Evolutionary conservation across 2,329 filamentous ascomycete species (phyloP).

Genomic region (Coniochaeta pulveracea): DNA sequence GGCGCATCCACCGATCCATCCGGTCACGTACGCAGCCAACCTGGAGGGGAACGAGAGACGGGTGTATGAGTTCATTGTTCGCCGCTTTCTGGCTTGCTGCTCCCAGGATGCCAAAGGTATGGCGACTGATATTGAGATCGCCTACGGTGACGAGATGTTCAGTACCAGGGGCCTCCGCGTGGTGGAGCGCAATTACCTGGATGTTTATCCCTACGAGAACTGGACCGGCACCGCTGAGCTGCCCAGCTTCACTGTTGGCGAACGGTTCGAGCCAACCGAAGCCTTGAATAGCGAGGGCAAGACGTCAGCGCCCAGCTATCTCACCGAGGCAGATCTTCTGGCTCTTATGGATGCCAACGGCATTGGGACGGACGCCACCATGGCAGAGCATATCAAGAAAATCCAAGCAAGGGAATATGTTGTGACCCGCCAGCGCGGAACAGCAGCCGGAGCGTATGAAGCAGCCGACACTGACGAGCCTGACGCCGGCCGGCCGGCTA

Average conservation of each 20-base stretch:
- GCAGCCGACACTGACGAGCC: slow-evolving; percentile 18
- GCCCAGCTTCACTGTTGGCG: slow-evolving; percentile 67
- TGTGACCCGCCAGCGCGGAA: slow-evolving; percentile 1
- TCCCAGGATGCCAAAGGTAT: slow-evolving; percentile 86
- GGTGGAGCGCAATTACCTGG: slow-evolving; percentile 80
- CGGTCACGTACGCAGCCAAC: slow-evolving; percentile 70
- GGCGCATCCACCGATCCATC: slow-evolving; percentile 94
- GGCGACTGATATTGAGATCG: slow-evolving; percentile 72
- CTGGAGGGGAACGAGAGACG: slow-evolving; percentile 56
- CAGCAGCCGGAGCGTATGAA: slow-evolving; percentile 56
- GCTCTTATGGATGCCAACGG: slow-evolving; percentile 97
- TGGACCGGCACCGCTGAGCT: slow-evolving; percentile 84
- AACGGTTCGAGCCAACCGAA: slow-evolving; percentile 78
- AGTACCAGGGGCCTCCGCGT: slow-evolving; percentile 75
- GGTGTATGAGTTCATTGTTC: slow-evolving; percentile 85
- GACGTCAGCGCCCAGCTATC: slow-evolving; percentile 70
- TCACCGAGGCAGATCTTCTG: slow-evolving; percentile 93
- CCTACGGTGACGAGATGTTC: slow-evolving; percentile 77
- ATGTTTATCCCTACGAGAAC: slow-evolving; percentile 92
- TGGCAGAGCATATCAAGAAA: slow-evolving; percentile 97
- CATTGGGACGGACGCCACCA: slow-evolving; percentile 95
- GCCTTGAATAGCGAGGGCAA: slow-evolving; percentile 86
- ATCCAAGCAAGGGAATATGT: slow-evolving; percentile 79
- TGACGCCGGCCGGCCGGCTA: slow-evolving; percentile 24
- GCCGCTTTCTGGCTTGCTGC: slow-evolving; percentile 90